Evolutionary conservation across 305 asterid species (phyloP).

Genomic region (Euphrasia arctica): DNA sequence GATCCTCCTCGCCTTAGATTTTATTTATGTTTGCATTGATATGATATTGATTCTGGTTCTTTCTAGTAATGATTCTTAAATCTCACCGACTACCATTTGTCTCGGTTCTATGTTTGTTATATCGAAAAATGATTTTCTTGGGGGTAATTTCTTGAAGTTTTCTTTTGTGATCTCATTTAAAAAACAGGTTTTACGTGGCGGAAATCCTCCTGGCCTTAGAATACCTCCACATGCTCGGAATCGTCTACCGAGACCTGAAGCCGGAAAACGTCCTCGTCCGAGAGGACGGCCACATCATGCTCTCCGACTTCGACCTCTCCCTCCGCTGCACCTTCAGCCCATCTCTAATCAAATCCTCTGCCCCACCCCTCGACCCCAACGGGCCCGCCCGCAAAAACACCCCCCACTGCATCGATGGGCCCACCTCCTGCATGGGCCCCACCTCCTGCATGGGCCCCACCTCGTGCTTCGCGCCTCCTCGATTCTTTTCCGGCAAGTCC

Average conservation of each 20-base stretch:
- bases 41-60: background rate
- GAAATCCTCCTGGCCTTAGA: constrained; percentile 54
- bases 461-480: constrained; percentile 31
- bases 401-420: constrained; percentile 40
- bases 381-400: constrained; percentile 30
- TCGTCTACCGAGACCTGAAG: constrained; percentile 56
- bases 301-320: constrained; percentile 55
- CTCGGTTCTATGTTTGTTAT: no score
- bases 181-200: constrained; percentile 48
- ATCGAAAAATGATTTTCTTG: background rate
- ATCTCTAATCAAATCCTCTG: constrained; percentile 35
- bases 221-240: constrained; percentile 59
- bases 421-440: constrained; percentile 39
- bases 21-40: background rate
- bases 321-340: constrained; percentile 53
- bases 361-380: constrained; percentile 25
- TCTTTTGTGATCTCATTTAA: background rate
- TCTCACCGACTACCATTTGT: background rate
- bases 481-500: constrained; percentile 39
- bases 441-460: constrained; percentile 28
- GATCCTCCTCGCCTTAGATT: no score
- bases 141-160: background rate
- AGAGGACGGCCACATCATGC: constrained; percentile 56
- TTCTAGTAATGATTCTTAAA: background rate
- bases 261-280: constrained; percentile 57